phyloP scores from a whole-genome alignment of 306 rosid genomes.

The Rosa multiflora region DNA sequence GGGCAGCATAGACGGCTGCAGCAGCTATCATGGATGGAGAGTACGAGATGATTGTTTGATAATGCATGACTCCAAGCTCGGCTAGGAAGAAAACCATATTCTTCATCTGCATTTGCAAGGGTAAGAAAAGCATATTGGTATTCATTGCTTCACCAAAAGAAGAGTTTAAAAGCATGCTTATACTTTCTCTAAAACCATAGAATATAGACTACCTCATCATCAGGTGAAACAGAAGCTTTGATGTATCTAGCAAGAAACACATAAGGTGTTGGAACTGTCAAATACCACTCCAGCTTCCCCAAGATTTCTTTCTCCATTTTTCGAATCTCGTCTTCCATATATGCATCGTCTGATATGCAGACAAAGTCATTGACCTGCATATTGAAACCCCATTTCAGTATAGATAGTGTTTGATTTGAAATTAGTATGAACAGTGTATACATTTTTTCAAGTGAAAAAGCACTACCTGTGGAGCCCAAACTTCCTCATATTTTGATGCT shows the following conservation, averaged over 20 bases:
- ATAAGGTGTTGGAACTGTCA: slow-evolving; percentile 81
- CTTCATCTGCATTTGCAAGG: slow-evolving; percentile 50
- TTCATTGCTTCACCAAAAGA: not conserved
- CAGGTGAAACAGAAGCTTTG: slow-evolving; percentile 62
- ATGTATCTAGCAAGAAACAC: slow-evolving; percentile 70
- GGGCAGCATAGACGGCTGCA: slow-evolving; percentile 69
- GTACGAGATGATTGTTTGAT: slow-evolving; percentile 32
- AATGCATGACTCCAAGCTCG: slow-evolving; percentile 60
- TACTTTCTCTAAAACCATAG: not conserved
- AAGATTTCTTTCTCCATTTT: slow-evolving; percentile 65
- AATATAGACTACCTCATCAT: slow-evolving; percentile 44
- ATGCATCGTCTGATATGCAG: slow-evolving; percentile 64
- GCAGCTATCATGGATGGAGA: slow-evolving; percentile 71
- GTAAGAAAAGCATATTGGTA: not conserved
- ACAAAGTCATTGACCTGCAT: slow-evolving; percentile 74
- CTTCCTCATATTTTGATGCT: slow-evolving; percentile 83
- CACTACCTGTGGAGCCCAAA: slow-evolving; percentile 76
- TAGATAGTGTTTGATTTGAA: not conserved
- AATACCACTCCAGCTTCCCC: slow-evolving; percentile 64
- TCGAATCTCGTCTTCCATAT: slow-evolving; percentile 43
- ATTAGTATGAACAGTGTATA: not conserved
- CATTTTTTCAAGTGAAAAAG: not conserved
- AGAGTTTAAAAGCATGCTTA: not conserved
- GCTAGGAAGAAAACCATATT: slow-evolving; percentile 63
- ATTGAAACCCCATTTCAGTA: not conserved